Conservation (phyloP, 2,329 filamentous ascomycete genomes). For the Aspergillus sp. region DNA sequence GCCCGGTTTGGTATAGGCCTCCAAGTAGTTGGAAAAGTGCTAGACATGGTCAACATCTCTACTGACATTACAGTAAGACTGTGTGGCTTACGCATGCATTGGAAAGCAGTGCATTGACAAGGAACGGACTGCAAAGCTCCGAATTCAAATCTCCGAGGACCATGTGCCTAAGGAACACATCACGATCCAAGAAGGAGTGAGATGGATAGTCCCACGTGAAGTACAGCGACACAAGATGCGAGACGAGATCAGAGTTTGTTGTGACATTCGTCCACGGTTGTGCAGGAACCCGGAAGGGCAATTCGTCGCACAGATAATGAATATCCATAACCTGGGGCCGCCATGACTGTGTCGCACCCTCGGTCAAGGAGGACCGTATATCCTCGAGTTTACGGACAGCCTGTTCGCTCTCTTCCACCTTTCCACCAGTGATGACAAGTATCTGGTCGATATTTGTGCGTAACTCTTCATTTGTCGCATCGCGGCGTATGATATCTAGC, state of each 20-base stretch:
- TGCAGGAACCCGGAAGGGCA: slow-evolving; percentile 35
- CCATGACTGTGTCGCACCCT: slow-evolving; percentile 32
- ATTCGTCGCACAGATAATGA: slow-evolving; percentile 38
- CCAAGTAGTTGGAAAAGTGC: slow-evolving; percentile 41
- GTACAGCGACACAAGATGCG: slow-evolving; percentile 86
- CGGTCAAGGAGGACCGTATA: slow-evolving; percentile 29
- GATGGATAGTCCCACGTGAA: slow-evolving; percentile 93
- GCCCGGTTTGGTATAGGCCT: slow-evolving; percentile 37
- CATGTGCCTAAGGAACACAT: slow-evolving; percentile 66
- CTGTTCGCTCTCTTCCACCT: slow-evolving; percentile 16
- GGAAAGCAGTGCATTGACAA: slow-evolving; percentile 89
- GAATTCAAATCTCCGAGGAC: slow-evolving; percentile 45
- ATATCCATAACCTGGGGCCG: slow-evolving; percentile 43
- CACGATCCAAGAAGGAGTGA: slow-evolving; percentile 74
- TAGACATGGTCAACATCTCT: slow-evolving; percentile 10
- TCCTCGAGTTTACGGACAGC: slow-evolving; percentile 29
- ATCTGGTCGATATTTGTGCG: slow-evolving; percentile 33
- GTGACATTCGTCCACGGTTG: slow-evolving; percentile 78
- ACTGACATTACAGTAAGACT: not conserved
- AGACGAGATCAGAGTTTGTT: slow-evolving; percentile 69
- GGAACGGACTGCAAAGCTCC: slow-evolving; percentile 76
- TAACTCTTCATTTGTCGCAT: slow-evolving; percentile 37
- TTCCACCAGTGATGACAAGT: slow-evolving; percentile 21
- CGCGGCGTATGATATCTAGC: slow-evolving; percentile 36
- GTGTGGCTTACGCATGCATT: slow-evolving; percentile 37